Conservation (phyloP, 352 stramenopile genomes). For the Pythium plurisporium region DNA sequence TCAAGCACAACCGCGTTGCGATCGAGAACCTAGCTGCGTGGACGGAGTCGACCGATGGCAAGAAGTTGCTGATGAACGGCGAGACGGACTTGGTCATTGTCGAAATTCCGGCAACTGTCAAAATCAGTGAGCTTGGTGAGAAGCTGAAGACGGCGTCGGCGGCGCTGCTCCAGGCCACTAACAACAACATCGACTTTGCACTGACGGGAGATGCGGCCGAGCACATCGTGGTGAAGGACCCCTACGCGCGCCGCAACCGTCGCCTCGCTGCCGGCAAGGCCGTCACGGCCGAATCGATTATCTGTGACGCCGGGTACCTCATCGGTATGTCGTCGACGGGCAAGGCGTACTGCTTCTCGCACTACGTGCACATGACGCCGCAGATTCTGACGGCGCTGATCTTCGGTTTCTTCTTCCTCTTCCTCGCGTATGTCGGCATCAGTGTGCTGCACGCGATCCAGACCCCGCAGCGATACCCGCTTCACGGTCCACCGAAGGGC, state of each 20-base stretch:
- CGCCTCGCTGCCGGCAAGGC: slow-evolving; percentile 27
- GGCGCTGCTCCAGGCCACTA: slow-evolving; percentile 31
- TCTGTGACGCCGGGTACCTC: slow-evolving; percentile 64
- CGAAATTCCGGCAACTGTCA: slow-evolving; percentile 28
- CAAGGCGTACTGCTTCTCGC: slow-evolving; percentile 82
- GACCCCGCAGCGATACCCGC: slow-evolving; percentile 67
- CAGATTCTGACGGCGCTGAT: slow-evolving; percentile 69
- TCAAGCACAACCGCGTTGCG: slow-evolving; percentile 11
- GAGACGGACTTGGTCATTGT: slow-evolving; percentile 67
- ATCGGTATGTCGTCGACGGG: slow-evolving; percentile 39
- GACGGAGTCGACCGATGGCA: slow-evolving; percentile 19
- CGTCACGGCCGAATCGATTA: slow-evolving; percentile 23
- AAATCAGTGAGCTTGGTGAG: slow-evolving; percentile 35
- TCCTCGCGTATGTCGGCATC: slow-evolving; percentile 70
- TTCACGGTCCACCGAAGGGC: slow-evolving; percentile 63
- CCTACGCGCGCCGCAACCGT: slow-evolving; percentile 15
- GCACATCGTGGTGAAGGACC: slow-evolving; percentile 23
- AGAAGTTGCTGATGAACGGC: slow-evolving; percentile 39
- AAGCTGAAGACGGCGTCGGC: slow-evolving; percentile 38
- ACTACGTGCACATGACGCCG: slow-evolving; percentile 81
- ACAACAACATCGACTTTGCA: slow-evolving; percentile 48
- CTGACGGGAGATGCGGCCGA: slow-evolving; percentile 50
- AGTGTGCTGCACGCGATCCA: slow-evolving; percentile 71
- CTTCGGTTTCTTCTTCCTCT: slow-evolving; percentile 78
- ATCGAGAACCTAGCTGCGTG: slow-evolving; percentile 22